Evolutionary conservation across 805 yeast genomes (phyloP), one percentile per base, ranked within the genome.

Genomic region (Zygoascus biomembranicola): DNA sequence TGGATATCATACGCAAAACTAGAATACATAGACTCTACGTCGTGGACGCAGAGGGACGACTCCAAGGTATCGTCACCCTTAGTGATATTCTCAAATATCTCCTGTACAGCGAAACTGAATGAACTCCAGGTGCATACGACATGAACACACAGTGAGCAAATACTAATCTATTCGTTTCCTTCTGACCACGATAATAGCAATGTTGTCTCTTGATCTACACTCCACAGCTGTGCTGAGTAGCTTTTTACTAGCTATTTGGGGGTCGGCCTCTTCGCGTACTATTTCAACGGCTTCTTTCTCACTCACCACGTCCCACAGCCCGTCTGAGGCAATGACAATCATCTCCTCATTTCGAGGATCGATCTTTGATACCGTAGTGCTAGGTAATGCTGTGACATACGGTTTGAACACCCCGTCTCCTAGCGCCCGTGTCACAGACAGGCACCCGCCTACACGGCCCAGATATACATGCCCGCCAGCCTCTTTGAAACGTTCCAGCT

Each of bases 301-400:
- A 8, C 82, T 75, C 49, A 90, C 77, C 2, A 92, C 97, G 67
- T 94, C 99, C 98, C 98, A 92, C 8, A 92, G 72, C 0, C 99
- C 99, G 69, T 94, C 99, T 68, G 98, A 92, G 0, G 97, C 99
- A 55, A 92, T 71, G 47, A 92, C 89, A 63, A 94, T 68, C 64
- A 87, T 87, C 60, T 85, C 85, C 66, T 90, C 97, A 8, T 70
- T 73, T 5, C 32, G 49, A 1, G 68, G 69, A 23, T 76, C 77
- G 23, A 59, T 50, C 8, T 23, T 6, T 0, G 95, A 88, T 47
- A 89, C 80, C 0, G 98, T 87, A 0, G 98, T 92, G 65, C 85
- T 94, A 0, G 99, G 99, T 52, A 82, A 80, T 0, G 96, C 95
- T 39, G 87, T 80, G 19, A 94, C 97, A 55, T 86, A 73, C 50